Conservation (phyloP, 2,329 filamentous ascomycete species). For the Botryotinia calthae region DNA sequence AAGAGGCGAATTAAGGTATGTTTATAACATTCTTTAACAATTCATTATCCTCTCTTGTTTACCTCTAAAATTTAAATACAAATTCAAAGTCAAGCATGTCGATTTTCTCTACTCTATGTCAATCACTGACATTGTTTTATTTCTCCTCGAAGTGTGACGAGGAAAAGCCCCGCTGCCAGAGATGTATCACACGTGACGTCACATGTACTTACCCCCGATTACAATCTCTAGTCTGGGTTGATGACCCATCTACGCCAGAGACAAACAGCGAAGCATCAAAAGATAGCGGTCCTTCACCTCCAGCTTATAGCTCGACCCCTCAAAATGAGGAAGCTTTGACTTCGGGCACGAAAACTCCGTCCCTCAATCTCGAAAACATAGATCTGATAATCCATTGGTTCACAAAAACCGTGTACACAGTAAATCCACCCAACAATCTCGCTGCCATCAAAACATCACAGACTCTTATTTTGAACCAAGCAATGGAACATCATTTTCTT, state of each 20-base stretch:
- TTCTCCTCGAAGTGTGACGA: neutral
- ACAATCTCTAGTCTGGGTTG: neutral
- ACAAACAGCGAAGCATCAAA: neutral
- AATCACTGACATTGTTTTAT: neutral
- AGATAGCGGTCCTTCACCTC: neutral
- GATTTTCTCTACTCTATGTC: neutral
- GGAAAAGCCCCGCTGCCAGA: neutral
- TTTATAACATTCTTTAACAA: too few relatives aligned
- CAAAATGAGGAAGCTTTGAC: neutral
- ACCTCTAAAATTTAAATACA: neutral
- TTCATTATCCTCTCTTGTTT: neutral
- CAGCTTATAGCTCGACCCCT: neutral
- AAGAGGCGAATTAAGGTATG: slow-evolving; percentile 3
- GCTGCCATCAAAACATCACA: neutral
- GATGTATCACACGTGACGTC: neutral
- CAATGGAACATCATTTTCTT: neutral
- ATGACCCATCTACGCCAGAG: neutral
- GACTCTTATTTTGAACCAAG: neutral
- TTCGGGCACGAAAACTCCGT: neutral
- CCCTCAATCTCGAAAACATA: neutral
- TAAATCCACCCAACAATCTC: neutral
- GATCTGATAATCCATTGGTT: neutral
- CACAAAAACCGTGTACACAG: slow-evolving; percentile 6
- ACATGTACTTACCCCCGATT: neutral
- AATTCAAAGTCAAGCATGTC: neutral